Percentiles rank a stretch among this genome's conserved stretches.
phyloP scores from a whole-genome alignment of 2,329 filamentous ascomycete genomes.

The Nothophaeocryptopus gaeumannii region DNA sequence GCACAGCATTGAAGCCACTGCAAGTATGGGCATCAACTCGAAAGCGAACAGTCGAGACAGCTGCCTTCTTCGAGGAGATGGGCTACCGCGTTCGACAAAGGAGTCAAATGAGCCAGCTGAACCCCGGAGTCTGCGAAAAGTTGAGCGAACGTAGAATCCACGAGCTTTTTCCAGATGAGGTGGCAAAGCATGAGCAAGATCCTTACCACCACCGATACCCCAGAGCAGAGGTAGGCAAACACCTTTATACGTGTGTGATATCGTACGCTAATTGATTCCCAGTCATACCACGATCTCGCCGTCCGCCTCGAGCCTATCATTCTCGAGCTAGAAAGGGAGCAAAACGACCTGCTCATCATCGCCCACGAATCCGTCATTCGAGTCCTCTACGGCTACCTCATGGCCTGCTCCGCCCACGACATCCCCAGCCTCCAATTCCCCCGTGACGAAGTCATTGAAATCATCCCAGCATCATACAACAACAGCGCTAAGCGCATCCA shows the following conservation, averaged over 20 bases:
- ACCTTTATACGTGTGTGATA: neutral
- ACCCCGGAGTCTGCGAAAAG: constrained; percentile 93
- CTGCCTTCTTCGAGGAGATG: constrained; percentile 71
- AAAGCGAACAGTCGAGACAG: constrained; percentile 84
- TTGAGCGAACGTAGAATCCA: constrained; percentile 81
- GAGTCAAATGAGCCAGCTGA: constrained; percentile 95
- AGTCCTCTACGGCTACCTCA: constrained; percentile 94
- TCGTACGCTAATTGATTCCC: constrained; percentile 5
- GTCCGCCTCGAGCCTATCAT: constrained; percentile 97
- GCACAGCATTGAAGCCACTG: constrained; percentile 71
- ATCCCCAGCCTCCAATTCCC: constrained; percentile 93
- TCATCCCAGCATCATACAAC: constrained; percentile 95
- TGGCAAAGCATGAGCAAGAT: constrained; percentile 86
- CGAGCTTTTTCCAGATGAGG: constrained; percentile 81
- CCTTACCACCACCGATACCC: constrained; percentile 97
- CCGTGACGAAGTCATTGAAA: constrained; percentile 96
- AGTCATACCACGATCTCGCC: constrained; percentile 98
- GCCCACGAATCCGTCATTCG: constrained; percentile 97
- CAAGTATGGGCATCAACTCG: constrained; percentile 95
- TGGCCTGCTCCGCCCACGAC: constrained; percentile 95
- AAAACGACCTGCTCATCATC: constrained; percentile 96
- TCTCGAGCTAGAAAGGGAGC: constrained; percentile 91
- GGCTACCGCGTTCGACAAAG: constrained; percentile 87
- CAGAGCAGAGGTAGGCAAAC: constrained; percentile 70
- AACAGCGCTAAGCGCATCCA: constrained; percentile 90